These are phyloP conservation scores for Boletus patriciae DNA, from an alignment of 768 basidiomycete genomes.

Conservation along the genomic window DNA sequence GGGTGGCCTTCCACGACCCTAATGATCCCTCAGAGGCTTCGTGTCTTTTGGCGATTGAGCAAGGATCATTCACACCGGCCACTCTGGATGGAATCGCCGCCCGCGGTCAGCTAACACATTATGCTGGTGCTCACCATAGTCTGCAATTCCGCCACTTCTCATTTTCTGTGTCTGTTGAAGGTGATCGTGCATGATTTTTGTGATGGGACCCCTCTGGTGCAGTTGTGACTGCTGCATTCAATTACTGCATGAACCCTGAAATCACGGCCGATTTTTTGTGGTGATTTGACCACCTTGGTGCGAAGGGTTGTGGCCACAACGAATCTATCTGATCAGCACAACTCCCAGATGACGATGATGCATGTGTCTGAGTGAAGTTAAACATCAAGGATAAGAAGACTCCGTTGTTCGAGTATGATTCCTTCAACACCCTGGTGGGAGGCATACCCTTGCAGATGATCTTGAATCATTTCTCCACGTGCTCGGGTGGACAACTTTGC, in stretches of 20 bases:
- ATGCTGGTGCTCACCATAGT: too few relatives aligned
- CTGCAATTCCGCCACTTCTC: conserved; percentile 11
- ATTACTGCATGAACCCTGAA: not conserved
- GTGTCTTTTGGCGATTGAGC: not conserved
- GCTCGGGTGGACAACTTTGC: not conserved
- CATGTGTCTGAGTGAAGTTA: not conserved
- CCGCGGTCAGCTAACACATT: too few relatives aligned
- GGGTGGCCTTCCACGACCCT: not conserved
- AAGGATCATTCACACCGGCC: not conserved
- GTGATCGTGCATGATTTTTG: conserved; percentile 29
- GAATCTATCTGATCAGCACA: not conserved
- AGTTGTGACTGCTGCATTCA: not conserved
- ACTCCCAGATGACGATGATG: not conserved
- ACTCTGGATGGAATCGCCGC: not conserved
- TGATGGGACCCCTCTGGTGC: conserved; percentile 33
- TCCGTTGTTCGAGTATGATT: not conserved
- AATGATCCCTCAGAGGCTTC: not conserved
- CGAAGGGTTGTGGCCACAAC: not conserved
- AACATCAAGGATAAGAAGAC: not conserved
- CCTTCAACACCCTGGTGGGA: not conserved
- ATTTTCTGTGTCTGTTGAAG: conserved; percentile 34
- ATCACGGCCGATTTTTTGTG: not conserved
- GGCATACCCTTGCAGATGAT: conserved; percentile 29
- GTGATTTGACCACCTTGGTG: not conserved
- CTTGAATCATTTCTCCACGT: conserved; percentile 31